Base-by-base conservation (phyloP, 352 stramenopile species). In the Pythium dissimile region DNA sequence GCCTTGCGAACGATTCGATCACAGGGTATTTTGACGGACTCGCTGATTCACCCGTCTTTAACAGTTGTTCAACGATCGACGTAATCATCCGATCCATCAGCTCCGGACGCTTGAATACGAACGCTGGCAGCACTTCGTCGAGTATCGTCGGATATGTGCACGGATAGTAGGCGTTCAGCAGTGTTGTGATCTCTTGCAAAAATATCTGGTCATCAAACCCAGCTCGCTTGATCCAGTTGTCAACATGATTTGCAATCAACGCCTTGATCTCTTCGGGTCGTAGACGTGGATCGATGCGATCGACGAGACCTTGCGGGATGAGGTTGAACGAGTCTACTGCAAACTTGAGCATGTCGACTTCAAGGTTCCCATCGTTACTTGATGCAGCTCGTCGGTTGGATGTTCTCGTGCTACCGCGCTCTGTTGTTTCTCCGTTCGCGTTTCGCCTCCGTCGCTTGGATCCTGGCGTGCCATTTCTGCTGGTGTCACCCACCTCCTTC, bases 81-180 rank as follows among this genome's bases (percentile, higher is more conserved):
- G 65, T 67, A 21, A 95, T 39, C 43, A 95, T 59, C 21, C 71
- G 32, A 7, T 84, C 69, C n/a, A 80, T 83, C 59, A 87, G 76
- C 63, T 95, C 84, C 0, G 86, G 86, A 18, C 84, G 62, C 46
- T 86, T 83, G 42, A 95, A 90, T 39, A 94, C 62, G 37, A 94
- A 92, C 0, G 65, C 71, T 0, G 73, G 79, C 8, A 95, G 54
- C 12, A 95, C 77, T 56, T 95, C 77, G 48, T 95, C 86, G 49
- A 95, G 64, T 49, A 95, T 68, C 24, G 82, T 92, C 18, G 86
- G 65, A 54, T 95, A 89, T 41, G 67, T 76, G 55, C 82, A 94
- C 38, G 86, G 86, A 57, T 93, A 95, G 50, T 92, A 93, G 12
- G 80, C 80, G 10, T 78, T 83, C 32, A 95, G 68, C 34, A 92